Evolutionary conservation across 805 yeast genomes (phyloP).

Genomic region (Saturnispora besseyi): DNA sequence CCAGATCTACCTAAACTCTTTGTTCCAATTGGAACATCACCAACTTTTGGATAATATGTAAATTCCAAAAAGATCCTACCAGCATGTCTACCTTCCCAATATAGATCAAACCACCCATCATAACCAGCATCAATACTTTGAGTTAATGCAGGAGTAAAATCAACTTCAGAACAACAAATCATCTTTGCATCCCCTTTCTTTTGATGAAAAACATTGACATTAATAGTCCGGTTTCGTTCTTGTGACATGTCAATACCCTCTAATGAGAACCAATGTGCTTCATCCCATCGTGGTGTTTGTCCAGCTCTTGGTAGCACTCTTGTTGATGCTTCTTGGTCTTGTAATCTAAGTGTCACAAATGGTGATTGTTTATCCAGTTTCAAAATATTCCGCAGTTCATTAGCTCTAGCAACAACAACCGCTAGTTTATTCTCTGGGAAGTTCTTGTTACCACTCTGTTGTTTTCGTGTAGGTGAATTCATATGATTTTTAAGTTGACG

Average conservation of each 20-base stretch:
- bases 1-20: constrained; percentile 17
- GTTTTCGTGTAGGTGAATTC: neutral
- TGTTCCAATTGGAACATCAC: constrained; percentile 25
- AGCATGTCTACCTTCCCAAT: constrained; percentile 62
- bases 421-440: constrained; percentile 45
- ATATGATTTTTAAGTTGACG: neutral
- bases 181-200: constrained; percentile 79
- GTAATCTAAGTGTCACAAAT: constrained; percentile 72
- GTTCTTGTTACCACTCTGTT: neutral
- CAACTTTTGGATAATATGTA: constrained; percentile 68
- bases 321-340: constrained; percentile 74
- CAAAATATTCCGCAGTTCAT: constrained; percentile 77
- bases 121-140: constrained; percentile 64
- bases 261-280: constrained; percentile 59
- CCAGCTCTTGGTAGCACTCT: constrained; percentile 80
- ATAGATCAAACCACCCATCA: constrained; percentile 76
- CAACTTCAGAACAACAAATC: constrained; percentile 74
- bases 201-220: constrained; percentile 74
- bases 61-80: constrained; percentile 86
- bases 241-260: constrained; percentile 40
- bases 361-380: constrained; percentile 92
- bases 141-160: constrained; percentile 61
- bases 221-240: constrained; percentile 42
- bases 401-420: constrained; percentile 70
- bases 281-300: constrained; percentile 86